Percentiles rank a stretch among this genome's conserved stretches.
Evolutionary conservation across 1,284 basidiomycete species (phyloP).

Genomic region (Gomphus sp.): DNA sequence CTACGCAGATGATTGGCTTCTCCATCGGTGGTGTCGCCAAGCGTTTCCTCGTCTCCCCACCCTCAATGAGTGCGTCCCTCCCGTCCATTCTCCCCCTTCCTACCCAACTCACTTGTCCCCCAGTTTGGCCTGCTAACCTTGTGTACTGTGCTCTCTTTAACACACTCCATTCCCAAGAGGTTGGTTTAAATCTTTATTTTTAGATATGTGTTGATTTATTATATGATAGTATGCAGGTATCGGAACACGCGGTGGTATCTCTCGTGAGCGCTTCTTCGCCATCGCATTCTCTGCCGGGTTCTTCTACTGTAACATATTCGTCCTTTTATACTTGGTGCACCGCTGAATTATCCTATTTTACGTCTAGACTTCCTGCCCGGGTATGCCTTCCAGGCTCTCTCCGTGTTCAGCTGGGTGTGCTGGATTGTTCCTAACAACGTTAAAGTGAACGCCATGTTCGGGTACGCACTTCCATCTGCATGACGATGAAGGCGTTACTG

Average conservation of each 20-base stretch:
- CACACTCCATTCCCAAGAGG: constrained; percentile 52
- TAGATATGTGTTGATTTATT: background rate
- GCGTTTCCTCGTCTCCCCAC: constrained; percentile 77
- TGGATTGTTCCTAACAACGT: constrained; percentile 73
- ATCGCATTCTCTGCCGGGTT: constrained; percentile 50
- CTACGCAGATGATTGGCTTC: constrained; percentile 83
- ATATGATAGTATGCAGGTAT: constrained; percentile 41
- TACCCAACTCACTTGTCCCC: constrained; percentile 9
- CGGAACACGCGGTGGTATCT: constrained; percentile 55
- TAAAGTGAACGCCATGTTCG: constrained; percentile 70
- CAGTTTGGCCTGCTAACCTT: constrained; percentile 81
- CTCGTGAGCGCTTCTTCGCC: constrained; percentile 70
- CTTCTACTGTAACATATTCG: constrained; percentile 41
- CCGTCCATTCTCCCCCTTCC: constrained; percentile 1
- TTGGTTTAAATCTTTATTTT: background rate
- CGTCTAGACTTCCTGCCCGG: constrained; percentile 52
- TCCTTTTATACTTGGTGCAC: background rate
- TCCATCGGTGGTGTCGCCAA: constrained; percentile 76
- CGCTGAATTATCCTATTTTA: background rate
- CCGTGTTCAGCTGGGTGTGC: constrained; percentile 66
- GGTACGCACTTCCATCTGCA: constrained; percentile 39
- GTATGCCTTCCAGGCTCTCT: constrained; percentile 63
- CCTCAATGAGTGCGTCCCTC: constrained; percentile 60
- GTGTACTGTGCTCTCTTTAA: constrained; percentile 81
- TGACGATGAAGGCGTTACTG: constrained; percentile 12